These are phyloP conservation scores for Solanum verrucosum DNA, from an alignment of 257 asterid genomes.

Conservation along the genomic window DNA sequence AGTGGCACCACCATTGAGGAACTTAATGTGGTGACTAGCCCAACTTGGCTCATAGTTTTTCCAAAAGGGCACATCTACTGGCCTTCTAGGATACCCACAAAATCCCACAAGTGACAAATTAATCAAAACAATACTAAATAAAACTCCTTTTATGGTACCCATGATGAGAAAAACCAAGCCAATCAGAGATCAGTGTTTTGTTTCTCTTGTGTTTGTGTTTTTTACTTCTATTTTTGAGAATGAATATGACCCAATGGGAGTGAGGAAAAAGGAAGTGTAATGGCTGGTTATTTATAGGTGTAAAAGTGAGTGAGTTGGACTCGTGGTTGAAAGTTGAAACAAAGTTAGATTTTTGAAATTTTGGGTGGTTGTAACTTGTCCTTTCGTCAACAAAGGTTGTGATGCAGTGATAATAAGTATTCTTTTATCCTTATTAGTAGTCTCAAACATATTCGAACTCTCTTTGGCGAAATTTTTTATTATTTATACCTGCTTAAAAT, in stretches of 20 bases:
- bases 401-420: rapidly evolving
- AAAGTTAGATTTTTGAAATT: background rate
- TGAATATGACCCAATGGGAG: background rate
- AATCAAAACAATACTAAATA: background rate
- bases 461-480: rapidly evolving
- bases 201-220: background rate
- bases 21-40: conserved; percentile 28
- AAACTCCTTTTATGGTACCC: background rate
- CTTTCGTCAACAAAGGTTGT: too few species aligned
- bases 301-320: background rate
- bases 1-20: conserved; percentile 14
- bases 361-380: background rate
- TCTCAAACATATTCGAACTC: rapidly evolving
- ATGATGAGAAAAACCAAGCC: background rate
- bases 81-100: conserved; percentile 16
- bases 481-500: too few species aligned
- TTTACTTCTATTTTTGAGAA: background rate
- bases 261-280: background rate
- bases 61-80: conserved; percentile 29
- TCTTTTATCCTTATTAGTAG: rapidly evolving
- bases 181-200: background rate
- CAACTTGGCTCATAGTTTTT: conserved; percentile 24
- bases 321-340: background rate
- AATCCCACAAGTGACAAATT: conserved; percentile 3
- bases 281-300: background rate